These are phyloP conservation scores for Sugiyamaella chiloensis DNA, from an alignment of 805 yeast genomes.

Conservation along the genomic window DNA sequence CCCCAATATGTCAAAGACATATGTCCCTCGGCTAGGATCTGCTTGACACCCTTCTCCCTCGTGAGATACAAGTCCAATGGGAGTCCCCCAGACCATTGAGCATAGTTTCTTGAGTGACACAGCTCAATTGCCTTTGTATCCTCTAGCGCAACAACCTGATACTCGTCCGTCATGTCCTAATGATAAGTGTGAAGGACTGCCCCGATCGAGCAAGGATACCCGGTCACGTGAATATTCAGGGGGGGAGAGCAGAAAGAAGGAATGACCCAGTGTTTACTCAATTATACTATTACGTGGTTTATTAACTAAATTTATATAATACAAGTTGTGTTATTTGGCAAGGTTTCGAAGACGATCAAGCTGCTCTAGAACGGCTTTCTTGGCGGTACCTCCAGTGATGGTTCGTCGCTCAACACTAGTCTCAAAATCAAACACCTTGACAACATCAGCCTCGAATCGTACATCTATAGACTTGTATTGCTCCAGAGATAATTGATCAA, in stretches of 20 bases:
- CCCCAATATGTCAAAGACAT: slow-evolving; percentile 29
- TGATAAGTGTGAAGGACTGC: neutral
- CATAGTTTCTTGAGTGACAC: slow-evolving; percentile 23
- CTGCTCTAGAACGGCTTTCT: slow-evolving; percentile 80
- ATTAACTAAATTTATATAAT: neutral
- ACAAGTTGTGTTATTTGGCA: neutral
- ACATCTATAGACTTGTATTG: slow-evolving; percentile 78
- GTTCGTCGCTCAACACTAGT: slow-evolving; percentile 93
- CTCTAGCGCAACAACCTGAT: slow-evolving; percentile 8
- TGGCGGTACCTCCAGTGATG: slow-evolving; percentile 97
- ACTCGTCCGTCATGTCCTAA: neutral
- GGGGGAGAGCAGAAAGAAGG: no score
- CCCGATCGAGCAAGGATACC: neutral
- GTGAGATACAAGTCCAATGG: slow-evolving; percentile 26
- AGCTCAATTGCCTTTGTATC: slow-evolving; percentile 17
- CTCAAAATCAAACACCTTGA: slow-evolving; percentile 85
- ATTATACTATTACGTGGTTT: neutral
- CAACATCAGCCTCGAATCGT: slow-evolving; percentile 79
- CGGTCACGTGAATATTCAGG: slow-evolving; percentile 4
- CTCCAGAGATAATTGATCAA: slow-evolving; percentile 73
- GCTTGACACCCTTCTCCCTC: slow-evolving; percentile 26
- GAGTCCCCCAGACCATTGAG: slow-evolving; percentile 29
- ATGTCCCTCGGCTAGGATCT: slow-evolving; percentile 15
- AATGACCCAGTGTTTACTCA: no score
- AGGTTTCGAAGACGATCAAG: slow-evolving; percentile 31